phyloP scores from a whole-genome alignment of 139 green algal genomes.

The Chlorella sp. region DNA sequence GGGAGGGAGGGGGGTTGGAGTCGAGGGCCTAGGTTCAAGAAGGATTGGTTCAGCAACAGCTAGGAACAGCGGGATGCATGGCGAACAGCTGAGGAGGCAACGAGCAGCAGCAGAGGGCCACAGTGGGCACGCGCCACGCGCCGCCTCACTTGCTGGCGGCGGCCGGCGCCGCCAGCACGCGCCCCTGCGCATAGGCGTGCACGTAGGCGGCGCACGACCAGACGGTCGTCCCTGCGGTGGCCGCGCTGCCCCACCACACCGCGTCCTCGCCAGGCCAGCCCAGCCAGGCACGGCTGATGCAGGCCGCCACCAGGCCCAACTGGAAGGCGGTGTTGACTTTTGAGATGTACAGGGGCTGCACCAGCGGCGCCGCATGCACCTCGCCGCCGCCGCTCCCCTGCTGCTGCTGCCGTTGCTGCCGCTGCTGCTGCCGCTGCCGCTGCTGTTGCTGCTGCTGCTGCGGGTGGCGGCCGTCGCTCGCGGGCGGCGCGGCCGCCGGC shows the following conservation, averaged over 20 bases:
- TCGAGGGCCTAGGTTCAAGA: too few species aligned
- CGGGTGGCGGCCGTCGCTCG: neutral
- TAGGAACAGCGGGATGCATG: too few species aligned
- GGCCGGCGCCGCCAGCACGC: constrained; percentile 16
- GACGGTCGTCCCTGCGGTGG: constrained; percentile 61
- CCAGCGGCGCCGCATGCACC: constrained; percentile 22
- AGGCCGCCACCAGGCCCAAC: constrained; percentile 67
- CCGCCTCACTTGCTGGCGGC: neutral
- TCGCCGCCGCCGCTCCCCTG: neutral
- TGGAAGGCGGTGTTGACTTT: constrained; percentile 85
- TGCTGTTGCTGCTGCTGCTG: neutral
- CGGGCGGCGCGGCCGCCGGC: neutral
- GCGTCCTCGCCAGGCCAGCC: constrained; percentile 50
- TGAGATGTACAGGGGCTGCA: constrained; percentile 77
- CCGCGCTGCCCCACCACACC: constrained; percentile 38
- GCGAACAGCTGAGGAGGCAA: too few species aligned
- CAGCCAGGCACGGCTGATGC: constrained; percentile 59
- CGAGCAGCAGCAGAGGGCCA: too few species aligned
- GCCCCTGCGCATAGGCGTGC: constrained; percentile 26
- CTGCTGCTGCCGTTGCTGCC: neutral
- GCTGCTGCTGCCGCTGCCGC: constrained; percentile 5
- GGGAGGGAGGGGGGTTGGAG: too few species aligned
- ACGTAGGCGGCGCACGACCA: constrained; percentile 65
- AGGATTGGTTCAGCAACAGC: too few species aligned
- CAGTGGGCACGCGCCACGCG: too few species aligned